Evolutionary conservation across 305 asterid species (phyloP).

Genomic region (Euphrasia arctica): DNA sequence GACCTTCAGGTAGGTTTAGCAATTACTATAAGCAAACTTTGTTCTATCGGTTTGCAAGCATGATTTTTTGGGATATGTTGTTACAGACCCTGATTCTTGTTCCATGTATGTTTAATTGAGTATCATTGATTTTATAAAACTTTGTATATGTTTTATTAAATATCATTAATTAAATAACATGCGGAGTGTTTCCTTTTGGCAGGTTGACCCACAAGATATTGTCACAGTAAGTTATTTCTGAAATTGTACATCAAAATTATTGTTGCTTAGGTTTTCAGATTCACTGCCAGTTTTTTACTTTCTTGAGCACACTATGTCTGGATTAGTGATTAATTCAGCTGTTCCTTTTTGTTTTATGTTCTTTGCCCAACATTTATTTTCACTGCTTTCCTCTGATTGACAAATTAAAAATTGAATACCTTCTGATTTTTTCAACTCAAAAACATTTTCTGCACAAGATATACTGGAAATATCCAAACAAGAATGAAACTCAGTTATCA

Average conservation of each 20-base stretch:
- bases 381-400: not conserved
- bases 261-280: slow-evolving; percentile 15
- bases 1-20: slow-evolving; percentile 75
- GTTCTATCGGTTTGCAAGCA: not conserved
- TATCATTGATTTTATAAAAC: slow-evolving; percentile 1
- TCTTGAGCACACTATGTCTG: slow-evolving; percentile 9
- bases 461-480: not conserved
- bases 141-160: slow-evolving; percentile 4
- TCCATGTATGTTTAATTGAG: slow-evolving; percentile 9
- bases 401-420: slow-evolving; percentile 1
- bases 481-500: no score
- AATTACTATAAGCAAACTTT: slow-evolving; percentile 4
- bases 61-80: no score
- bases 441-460: not conserved
- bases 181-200: slow-evolving; percentile 32
- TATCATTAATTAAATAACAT: slow-evolving; percentile 26
- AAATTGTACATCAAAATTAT: slow-evolving; percentile 7
- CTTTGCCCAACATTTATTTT: slow-evolving; percentile 21
- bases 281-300: not conserved
- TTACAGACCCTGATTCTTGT: not conserved
- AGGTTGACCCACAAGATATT: slow-evolving; percentile 99
- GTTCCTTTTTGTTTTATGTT: slow-evolving; percentile 22
- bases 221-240: slow-evolving; percentile 74
- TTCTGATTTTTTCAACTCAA: not conserved
- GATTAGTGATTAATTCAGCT: slow-evolving; percentile 20